Conservation (phyloP, 2,329 filamentous ascomycete genomes). For the Penicillium brasilianum region DNA sequence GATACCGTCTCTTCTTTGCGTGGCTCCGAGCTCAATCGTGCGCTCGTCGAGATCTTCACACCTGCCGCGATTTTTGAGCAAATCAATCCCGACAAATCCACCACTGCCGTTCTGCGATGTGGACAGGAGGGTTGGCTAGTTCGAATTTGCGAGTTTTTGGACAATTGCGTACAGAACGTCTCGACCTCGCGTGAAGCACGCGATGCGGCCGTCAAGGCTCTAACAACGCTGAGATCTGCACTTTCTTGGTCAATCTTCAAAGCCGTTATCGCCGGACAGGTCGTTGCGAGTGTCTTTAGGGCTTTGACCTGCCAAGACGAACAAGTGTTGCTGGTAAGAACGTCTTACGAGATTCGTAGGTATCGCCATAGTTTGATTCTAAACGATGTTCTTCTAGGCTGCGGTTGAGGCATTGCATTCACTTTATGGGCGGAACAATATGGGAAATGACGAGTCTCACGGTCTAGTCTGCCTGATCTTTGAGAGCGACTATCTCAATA, state of each 20-base stretch:
- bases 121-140: constrained; percentile 87
- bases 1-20: constrained; percentile 83
- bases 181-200: constrained; percentile 70
- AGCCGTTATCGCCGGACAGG: constrained; percentile 73
- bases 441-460: constrained; percentile 77
- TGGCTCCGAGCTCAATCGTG: constrained; percentile 82
- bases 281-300: constrained; percentile 72
- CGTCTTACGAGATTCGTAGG: constrained; percentile 2
- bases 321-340: constrained; percentile 72
- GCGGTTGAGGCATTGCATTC: constrained; percentile 83
- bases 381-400: constrained; percentile 57
- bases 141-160: constrained; percentile 75
- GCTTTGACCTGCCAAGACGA: constrained; percentile 73
- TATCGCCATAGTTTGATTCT: constrained; percentile 10
- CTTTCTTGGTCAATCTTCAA: constrained; percentile 88
- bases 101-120: constrained; percentile 70
- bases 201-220: constrained; percentile 73
- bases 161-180: constrained; percentile 71
- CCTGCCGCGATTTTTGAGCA: constrained; percentile 75
- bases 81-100: constrained; percentile 74
- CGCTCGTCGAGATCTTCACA: constrained; percentile 92
- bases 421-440: constrained; percentile 75
- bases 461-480: constrained; percentile 82
- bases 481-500: constrained; percentile 68
- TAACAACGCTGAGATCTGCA: constrained; percentile 77